Conservation (phyloP, 1,139 yeast species). For the Diutina catenulata region DNA sequence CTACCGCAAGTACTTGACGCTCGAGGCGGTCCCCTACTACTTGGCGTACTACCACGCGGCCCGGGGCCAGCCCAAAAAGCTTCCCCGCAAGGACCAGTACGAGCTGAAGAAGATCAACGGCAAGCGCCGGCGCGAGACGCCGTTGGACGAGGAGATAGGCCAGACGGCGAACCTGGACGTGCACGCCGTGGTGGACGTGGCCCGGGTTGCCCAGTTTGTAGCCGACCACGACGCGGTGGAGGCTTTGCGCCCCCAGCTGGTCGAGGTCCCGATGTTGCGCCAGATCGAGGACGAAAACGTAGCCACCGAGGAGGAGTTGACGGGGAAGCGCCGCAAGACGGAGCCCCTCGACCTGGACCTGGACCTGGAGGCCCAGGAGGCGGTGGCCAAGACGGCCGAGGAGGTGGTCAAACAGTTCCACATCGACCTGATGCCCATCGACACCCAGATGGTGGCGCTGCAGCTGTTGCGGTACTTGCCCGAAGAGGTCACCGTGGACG, state of each 20-base stretch:
- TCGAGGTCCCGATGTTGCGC: not conserved
- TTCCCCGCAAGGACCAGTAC: conserved; percentile 4
- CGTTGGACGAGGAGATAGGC: conserved; percentile 32
- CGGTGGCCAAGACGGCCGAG: no score
- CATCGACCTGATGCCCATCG: no score
- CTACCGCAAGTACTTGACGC: conserved; percentile 8
- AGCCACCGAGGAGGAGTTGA: conserved; percentile 2
- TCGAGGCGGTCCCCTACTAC: conserved; percentile 5
- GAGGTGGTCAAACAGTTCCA: no score
- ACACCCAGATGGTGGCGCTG: no score
- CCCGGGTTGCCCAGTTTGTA: not conserved
- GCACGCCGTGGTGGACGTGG: conserved; percentile 4
- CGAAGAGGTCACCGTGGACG: no score
- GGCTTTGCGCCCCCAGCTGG: no score
- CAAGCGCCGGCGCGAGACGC: conserved; percentile 11
- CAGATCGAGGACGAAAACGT: not conserved
- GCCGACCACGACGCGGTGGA: not conserved
- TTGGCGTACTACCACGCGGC: conserved; percentile 2
- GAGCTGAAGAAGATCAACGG: conserved; percentile 6
- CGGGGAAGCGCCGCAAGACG: not conserved
- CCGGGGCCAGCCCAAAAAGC: not conserved
- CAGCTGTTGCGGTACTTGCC: no score
- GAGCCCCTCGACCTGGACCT: no score
- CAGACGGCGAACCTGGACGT: conserved; percentile 9
- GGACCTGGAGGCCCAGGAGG: no score